A percentile compares a stretch with the other conserved stretches of the same genome.
These are phyloP conservation scores for Penicillium paxilli DNA, from an alignment of 495 filamentous ascomycete species.

Conservation along the genomic window DNA sequence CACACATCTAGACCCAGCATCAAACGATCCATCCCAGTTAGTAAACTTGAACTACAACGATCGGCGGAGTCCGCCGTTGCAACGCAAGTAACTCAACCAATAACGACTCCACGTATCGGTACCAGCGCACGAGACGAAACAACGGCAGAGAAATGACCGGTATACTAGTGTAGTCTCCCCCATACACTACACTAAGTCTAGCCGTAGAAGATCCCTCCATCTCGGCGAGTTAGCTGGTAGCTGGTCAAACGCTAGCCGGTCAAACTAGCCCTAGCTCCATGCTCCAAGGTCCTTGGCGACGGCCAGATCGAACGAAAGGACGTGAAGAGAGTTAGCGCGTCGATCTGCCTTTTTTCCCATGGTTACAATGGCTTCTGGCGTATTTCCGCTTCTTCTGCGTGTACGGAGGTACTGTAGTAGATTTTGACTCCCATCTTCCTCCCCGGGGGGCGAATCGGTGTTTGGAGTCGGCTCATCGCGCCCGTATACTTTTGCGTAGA, in stretches of 20 bases:
- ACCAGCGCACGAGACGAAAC: background rate
- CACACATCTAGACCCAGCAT: background rate
- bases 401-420: no score
- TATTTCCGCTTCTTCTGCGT: no score
- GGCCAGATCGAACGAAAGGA: background rate
- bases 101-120: background rate
- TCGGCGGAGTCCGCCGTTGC: slow-evolving; percentile 1
- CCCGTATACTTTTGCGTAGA: background rate
- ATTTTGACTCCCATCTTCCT: no score
- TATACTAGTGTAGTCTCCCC: no score
- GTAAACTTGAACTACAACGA: no score
- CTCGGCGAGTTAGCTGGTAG: background rate
- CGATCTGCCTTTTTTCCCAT: background rate
- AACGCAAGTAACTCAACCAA: background rate
- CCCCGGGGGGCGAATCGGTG: no score
- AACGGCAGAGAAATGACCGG: no score
- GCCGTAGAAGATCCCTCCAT: background rate
- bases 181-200: no score
- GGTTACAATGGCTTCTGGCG: no score
- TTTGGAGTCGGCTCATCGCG: slow-evolving; percentile 2
- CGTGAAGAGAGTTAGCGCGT: background rate
- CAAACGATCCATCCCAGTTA: background rate
- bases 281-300: background rate
- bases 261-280: background rate
- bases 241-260: no score